These are phyloP conservation scores for Leccinum barrowsii DNA, from an alignment of 768 basidiomycete genomes.

Conservation along the genomic window DNA sequence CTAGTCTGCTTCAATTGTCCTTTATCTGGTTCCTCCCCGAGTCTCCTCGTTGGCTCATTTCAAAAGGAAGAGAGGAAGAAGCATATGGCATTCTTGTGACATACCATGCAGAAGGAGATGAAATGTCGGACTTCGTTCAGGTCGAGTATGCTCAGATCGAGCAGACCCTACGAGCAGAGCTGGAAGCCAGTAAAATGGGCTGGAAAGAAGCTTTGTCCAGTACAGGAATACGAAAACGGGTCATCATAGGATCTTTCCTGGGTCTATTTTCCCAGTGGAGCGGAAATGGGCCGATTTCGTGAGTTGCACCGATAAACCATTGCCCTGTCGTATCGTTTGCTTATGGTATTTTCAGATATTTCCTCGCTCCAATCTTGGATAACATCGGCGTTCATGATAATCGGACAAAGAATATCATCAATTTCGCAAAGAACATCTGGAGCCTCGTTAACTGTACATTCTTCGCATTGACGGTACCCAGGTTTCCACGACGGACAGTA, in stretches of 20 bases:
- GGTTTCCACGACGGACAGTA: slow-evolving; percentile 16
- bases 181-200: neutral
- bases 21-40: slow-evolving; percentile 62
- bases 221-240: slow-evolving; percentile 15
- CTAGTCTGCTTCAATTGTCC: slow-evolving; percentile 48
- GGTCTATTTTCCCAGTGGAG: slow-evolving; percentile 15
- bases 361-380: slow-evolving; percentile 13
- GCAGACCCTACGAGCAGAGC: slow-evolving; percentile 22
- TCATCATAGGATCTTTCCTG: slow-evolving; percentile 9
- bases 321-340: neutral
- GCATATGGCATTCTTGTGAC: slow-evolving; percentile 47
- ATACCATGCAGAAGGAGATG: neutral
- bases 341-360: slow-evolving; percentile 5
- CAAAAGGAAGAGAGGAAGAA: slow-evolving; percentile 49
- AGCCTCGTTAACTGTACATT: slow-evolving; percentile 3
- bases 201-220: slow-evolving; percentile 3
- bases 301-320: neutral
- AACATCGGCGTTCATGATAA: slow-evolving; percentile 21
- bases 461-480: slow-evolving; percentile 5
- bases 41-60: slow-evolving; percentile 63
- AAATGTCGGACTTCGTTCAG: neutral
- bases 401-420: slow-evolving; percentile 15
- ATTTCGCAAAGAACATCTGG: slow-evolving; percentile 13
- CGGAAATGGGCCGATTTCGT: slow-evolving; percentile 14
- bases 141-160: neutral